These are phyloP conservation scores for Seiridium cupressi DNA, from an alignment of 2,329 filamentous ascomycete species.

Conservation along the genomic window DNA sequence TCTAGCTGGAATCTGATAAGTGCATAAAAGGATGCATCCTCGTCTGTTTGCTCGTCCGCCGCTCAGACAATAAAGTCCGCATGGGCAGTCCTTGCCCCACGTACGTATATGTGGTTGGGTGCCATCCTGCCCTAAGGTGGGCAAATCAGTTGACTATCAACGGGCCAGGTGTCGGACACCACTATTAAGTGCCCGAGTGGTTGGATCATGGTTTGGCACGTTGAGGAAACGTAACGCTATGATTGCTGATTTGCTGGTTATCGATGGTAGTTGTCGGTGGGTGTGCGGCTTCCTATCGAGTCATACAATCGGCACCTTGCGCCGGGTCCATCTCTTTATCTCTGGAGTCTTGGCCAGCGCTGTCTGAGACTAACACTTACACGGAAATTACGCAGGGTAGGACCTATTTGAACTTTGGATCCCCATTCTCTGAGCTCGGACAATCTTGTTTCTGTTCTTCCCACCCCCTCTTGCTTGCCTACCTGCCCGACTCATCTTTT, in stretches of 20 bases:
- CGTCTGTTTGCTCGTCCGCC: no score
- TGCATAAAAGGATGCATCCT: no score
- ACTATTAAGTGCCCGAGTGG: no score
- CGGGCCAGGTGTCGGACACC: no score
- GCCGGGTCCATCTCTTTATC: constrained; percentile 1
- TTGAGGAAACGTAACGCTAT: background rate
- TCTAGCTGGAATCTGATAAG: no score
- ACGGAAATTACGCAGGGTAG: background rate
- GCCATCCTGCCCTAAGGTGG: background rate
- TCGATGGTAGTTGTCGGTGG: background rate
- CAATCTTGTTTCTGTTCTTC: background rate
- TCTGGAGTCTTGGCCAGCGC: background rate
- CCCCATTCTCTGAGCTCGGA: no score
- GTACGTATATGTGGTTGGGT: background rate
- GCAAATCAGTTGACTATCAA: background rate
- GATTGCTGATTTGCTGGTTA: background rate
- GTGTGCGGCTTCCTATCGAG: constrained; percentile 4
- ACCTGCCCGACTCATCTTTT: background rate
- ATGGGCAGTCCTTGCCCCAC: background rate
- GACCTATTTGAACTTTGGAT: background rate
- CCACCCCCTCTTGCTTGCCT: background rate
- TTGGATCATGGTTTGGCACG: background rate
- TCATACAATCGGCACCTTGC: background rate
- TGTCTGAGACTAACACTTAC: background rate
- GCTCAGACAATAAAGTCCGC: background rate